phyloP scores from a whole-genome alignment of 306 rosid genomes.

The Geum urbanum region DNA sequence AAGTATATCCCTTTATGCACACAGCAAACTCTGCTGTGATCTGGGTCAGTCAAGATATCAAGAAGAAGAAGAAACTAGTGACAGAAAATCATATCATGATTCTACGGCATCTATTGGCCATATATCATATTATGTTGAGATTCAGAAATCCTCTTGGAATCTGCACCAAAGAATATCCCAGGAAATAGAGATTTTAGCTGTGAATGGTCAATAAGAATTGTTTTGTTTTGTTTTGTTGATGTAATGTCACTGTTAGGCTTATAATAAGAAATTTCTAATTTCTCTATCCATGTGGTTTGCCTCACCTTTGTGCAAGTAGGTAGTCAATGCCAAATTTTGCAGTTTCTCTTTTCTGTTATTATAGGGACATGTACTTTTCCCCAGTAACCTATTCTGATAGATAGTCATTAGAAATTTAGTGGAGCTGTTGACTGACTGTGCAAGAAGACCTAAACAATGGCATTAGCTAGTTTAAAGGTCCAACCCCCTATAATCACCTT shows the following conservation, averaged over 20 bases:
- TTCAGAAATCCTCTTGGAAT: not conserved
- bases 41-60: too few species aligned
- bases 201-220: not conserved
- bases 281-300: not conserved
- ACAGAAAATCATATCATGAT: not conserved
- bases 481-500: constrained; percentile 12
- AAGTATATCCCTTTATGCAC: not conserved
- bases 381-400: not conserved
- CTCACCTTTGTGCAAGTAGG: not conserved
- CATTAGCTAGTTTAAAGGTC: too few species aligned
- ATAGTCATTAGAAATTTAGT: constrained; percentile 1
- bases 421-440: constrained; percentile 11
- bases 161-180: not conserved
- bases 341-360: not conserved
- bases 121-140: not conserved
- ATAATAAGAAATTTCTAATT: not conserved
- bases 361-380: not conserved
- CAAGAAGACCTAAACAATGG: too few species aligned
- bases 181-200: not conserved
- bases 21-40: not conserved
- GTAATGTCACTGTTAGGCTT: not conserved
- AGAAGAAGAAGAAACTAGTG: not conserved
- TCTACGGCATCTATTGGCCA: not conserved
- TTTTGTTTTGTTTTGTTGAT: not conserved
- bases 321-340: constrained; percentile 9